Base-by-base conservation (phyloP, 441 rosid genomes). In the Croton laevigatus region DNA sequence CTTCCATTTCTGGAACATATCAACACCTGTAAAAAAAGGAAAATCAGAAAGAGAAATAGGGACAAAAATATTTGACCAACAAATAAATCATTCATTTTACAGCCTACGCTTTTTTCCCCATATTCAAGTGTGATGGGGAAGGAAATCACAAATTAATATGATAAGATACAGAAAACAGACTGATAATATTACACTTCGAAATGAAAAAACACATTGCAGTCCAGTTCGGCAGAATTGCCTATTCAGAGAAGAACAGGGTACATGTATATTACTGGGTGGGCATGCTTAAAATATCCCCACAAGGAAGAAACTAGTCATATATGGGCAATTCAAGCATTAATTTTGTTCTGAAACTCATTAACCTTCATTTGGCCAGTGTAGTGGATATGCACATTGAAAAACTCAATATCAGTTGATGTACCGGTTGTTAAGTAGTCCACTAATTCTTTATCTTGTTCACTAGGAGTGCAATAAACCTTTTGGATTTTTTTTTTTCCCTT, bases 1-100 rank as follows among this genome's bases (percentile, higher is more conserved):
- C 83, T 86, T 81, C 98, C 98, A 73, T 84, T 86, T 77, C 95
- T 91, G 68, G 94, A 91, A 75, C 97, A 89, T 73, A 93, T 60
- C 22, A 95, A 84, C 73, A 86, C 86, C 99, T 95, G 80, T 68
- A 80, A 27, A 64, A 71, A 40, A 66, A 60, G 22, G 66, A 4
- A 66, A 27, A 27, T 27, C 32, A 27, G 48, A 23, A 44, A 8
- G 44, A 53, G 4, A 8, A 0, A 22, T 38, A 12, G 32, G 44
- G 44, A 9, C 9, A 40, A 40, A 6, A 40, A 40, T 40, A 5
- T 40, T 40, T 40, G 44, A 27, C 32, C 32, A 40, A 40, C 37
- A 49, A 70, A 37, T 27, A 69, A 59, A 37, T 16, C 53, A 49
- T 53, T 17, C 13, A 34, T 19, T 34, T 54, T 19, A 59, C 51